Percentiles rank a stretch among this genome's conserved stretches.
Evolutionary conservation across 1,284 basidiomycete species (phyloP).

Genomic region (Tilletia setariae): DNA sequence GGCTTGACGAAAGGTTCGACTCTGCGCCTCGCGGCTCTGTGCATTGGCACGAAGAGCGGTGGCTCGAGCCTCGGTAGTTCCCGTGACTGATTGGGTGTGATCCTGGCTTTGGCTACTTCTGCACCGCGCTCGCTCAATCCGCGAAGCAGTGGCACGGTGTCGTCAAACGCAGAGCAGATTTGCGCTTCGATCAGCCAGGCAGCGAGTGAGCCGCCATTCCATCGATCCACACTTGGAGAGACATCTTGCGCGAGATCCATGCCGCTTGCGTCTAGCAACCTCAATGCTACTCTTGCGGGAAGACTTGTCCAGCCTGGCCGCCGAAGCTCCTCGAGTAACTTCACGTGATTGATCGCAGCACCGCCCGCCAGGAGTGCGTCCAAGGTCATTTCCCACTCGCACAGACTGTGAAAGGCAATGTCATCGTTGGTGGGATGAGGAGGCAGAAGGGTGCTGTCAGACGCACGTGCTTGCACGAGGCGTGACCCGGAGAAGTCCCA

Average conservation of each 20-base stretch:
- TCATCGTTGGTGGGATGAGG: background rate
- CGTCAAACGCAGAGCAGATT: background rate
- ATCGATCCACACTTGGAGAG: too few relatives aligned
- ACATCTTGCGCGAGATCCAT: background rate
- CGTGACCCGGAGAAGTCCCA: conserved; percentile 9
- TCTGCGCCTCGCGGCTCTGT: too few relatives aligned
- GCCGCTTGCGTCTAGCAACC: background rate
- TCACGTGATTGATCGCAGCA: background rate
- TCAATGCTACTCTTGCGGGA: background rate
- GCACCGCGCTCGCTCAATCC: conserved; percentile 1
- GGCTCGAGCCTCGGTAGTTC: too few relatives aligned
- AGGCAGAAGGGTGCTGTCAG: background rate
- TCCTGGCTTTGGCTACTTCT: background rate
- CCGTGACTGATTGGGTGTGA: background rate
- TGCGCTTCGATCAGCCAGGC: background rate
- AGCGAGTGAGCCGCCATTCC: background rate
- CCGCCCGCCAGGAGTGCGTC: background rate
- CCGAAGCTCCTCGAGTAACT: background rate
- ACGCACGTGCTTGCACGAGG: background rate
- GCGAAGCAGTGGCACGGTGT: background rate
- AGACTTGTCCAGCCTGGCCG: background rate
- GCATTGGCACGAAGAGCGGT: too few relatives aligned
- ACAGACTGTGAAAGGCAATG: background rate
- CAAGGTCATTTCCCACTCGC: conserved; percentile 9
- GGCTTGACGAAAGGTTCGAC: too few relatives aligned